Base-by-base conservation (phyloP, 805 yeast genomes). In the Yarrowia divulgata region DNA sequence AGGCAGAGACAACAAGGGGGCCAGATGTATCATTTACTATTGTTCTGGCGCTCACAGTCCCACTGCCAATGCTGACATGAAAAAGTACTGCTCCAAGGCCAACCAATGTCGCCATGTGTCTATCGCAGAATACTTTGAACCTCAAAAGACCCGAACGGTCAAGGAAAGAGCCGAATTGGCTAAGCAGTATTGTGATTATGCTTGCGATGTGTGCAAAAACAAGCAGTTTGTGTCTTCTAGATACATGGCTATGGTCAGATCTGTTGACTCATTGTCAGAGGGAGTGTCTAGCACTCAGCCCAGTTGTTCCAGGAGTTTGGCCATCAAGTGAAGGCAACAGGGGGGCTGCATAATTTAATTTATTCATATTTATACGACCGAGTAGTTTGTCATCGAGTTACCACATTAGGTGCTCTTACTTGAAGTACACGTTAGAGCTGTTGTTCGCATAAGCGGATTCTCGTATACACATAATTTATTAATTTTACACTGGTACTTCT, bases 1-100 rank as follows among this genome's bases (percentile, higher is more conserved):
- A 8, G 99, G 99, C 8, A 85, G 99, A 79, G 99, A 94, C 79
- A 97, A 98, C 0, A 80, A 85, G 6, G 85, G 81, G 52, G 89
- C 97, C 1, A 88, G 88, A 70, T 94, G 98, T 79, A 84, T 91
- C 16, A 84, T 93, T 84, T 94, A 86, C 74, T 94, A 90, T 42
- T 72, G 73, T 16, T n/a, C 70, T 14, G 52, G 62, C 1, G 50
- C 50, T 3, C 63, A 66, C 14, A 50, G 62, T 32, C 69, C 50
- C 4, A 54, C 55, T 32, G 57, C 68, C 6, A 49, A 66, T 16
- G 62, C 49, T 1, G 60, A 42, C 16, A 49, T 72, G 46, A 19
- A 70, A 18, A 19, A 54, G 18, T 72, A 69, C 64, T 71, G 72
- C 46, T 69, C 66, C 19, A 46, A 49, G 16, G 48, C 67, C 18